Conservation (phyloP, 1,284 basidiomycete genomes). For the Leccinum fallax region DNA sequence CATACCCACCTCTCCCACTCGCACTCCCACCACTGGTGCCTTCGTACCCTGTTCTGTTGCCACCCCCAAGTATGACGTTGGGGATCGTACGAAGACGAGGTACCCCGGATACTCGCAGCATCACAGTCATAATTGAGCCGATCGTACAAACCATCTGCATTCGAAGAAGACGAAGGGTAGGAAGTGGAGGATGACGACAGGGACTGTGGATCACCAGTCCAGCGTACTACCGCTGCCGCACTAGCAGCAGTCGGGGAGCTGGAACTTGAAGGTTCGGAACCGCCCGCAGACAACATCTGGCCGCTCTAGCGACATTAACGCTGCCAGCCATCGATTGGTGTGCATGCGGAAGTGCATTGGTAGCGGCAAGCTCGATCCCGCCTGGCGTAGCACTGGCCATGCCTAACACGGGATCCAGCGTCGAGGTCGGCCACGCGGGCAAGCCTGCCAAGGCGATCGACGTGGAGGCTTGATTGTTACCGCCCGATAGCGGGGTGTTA, state of each 20-base stretch:
- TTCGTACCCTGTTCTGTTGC: slow-evolving; percentile 20
- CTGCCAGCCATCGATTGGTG: slow-evolving; percentile 17
- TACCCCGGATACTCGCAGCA: slow-evolving; percentile 9
- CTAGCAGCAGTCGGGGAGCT: not conserved
- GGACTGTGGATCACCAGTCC: slow-evolving; percentile 21
- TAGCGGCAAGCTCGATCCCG: slow-evolving; percentile 31
- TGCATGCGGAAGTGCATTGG: slow-evolving; percentile 14
- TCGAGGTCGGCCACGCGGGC: slow-evolving; percentile 36
- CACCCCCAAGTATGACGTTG: slow-evolving; percentile 19
- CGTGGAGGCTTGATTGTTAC: slow-evolving; percentile 13
- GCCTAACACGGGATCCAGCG: slow-evolving; percentile 35
- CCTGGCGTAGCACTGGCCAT: slow-evolving; percentile 36
- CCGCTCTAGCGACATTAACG: slow-evolving; percentile 18
- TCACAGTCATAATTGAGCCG: slow-evolving; percentile 33
- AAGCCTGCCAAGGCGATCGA: slow-evolving; percentile 30
- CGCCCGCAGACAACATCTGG: slow-evolving; percentile 14
- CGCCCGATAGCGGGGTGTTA: slow-evolving; percentile 20
- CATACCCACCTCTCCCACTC: slow-evolving; percentile 25
- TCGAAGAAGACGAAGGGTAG: slow-evolving; percentile 20
- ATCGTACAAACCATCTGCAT: slow-evolving; percentile 18
- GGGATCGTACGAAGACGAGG: slow-evolving; percentile 28
- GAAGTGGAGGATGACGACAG: slow-evolving; percentile 21
- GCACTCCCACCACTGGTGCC: slow-evolving; percentile 11
- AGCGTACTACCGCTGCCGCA: slow-evolving; percentile 11
- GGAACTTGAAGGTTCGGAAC: too few species aligned